These are phyloP conservation scores for Coprinellus micaceus DNA, from an alignment of 768 basidiomycete genomes.

Conservation along the genomic window DNA sequence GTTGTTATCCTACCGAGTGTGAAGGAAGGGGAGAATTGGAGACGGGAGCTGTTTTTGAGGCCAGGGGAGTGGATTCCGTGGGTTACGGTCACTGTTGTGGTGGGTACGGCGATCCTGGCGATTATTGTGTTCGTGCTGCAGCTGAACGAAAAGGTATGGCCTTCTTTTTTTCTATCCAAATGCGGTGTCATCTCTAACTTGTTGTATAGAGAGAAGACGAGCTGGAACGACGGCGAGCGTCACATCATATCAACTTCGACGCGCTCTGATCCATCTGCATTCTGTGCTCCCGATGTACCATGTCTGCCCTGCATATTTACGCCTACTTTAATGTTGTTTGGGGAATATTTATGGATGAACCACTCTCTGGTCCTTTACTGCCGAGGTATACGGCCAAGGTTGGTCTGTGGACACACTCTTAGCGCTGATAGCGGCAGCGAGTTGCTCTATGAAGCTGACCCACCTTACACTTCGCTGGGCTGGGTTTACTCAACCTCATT, in stretches of 20 bases:
- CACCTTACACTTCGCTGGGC: too few relatives aligned
- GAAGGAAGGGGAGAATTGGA: conserved; percentile 64
- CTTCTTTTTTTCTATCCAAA: background rate
- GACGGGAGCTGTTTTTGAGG: conserved; percentile 81
- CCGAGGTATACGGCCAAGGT: too few relatives aligned
- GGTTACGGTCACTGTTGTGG: conserved; percentile 88
- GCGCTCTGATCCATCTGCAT: conserved; percentile 60
- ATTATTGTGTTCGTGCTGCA: conserved; percentile 84
- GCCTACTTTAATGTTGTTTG: too few relatives aligned
- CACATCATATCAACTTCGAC: conserved; percentile 98
- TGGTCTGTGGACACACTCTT: too few relatives aligned
- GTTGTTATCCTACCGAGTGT: conserved; percentile 86
- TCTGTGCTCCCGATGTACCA: background rate
- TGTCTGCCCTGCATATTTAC: background rate
- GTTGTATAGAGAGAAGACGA: conserved; percentile 82
- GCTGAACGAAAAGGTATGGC: conserved; percentile 84
- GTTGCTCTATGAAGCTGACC: too few relatives aligned
- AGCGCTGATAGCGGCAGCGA: too few relatives aligned
- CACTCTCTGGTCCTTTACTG: too few relatives aligned
- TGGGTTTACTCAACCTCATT: too few relatives aligned
- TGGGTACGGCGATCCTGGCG: conserved; percentile 68
- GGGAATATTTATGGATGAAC: too few relatives aligned
- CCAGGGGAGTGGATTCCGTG: conserved; percentile 98
- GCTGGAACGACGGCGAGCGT: conserved; percentile 76
- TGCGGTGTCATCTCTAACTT: conserved; percentile 8